phyloP scores from a whole-genome alignment of 495 filamentous ascomycete genomes.

The Neurospora discreta region DNA sequence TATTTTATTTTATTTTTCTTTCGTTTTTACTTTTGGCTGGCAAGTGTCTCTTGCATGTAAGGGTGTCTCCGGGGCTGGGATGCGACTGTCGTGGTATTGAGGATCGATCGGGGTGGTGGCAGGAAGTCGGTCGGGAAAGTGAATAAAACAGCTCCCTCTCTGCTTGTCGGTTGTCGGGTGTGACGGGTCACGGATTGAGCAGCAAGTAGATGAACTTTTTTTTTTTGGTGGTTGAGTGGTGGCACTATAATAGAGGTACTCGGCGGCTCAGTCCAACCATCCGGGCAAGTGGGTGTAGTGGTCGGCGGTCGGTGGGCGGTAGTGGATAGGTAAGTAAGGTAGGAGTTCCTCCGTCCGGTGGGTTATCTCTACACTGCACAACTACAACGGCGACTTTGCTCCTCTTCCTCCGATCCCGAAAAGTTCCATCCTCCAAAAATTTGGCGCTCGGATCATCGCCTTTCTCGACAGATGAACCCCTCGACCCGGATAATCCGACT shows the following conservation, averaged over 20 bases:
- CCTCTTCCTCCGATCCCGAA: slow-evolving; percentile 12
- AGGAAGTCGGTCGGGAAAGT: background rate
- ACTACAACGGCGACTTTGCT: background rate
- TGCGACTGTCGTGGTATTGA: background rate
- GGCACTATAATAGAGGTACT: background rate
- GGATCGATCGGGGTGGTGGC: background rate
- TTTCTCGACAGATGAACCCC: background rate
- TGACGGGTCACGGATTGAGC: background rate
- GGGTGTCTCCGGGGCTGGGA: background rate
- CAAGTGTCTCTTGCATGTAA: slow-evolving; percentile 1
- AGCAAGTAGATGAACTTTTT: background rate
- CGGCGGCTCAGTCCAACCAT: background rate
- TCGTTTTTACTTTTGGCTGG: no score
- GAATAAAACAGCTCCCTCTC: background rate
- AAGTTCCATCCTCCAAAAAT: slow-evolving; percentile 17
- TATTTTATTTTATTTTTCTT: no score
- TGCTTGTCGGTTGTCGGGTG: background rate
- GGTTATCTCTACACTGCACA: background rate
- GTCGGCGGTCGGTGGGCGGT: background rate
- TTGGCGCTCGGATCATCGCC: slow-evolving; percentile 1
- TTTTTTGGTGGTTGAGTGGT: background rate
- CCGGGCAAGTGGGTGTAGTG: background rate
- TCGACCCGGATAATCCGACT: no score
- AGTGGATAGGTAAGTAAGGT: background rate
- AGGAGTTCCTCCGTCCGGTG: background rate